Evolutionary conservation across 495 filamentous ascomycete genomes (phyloP), one percentile per base, ranked within the genome.

Genomic region (Aspergillus panamensis): DNA sequence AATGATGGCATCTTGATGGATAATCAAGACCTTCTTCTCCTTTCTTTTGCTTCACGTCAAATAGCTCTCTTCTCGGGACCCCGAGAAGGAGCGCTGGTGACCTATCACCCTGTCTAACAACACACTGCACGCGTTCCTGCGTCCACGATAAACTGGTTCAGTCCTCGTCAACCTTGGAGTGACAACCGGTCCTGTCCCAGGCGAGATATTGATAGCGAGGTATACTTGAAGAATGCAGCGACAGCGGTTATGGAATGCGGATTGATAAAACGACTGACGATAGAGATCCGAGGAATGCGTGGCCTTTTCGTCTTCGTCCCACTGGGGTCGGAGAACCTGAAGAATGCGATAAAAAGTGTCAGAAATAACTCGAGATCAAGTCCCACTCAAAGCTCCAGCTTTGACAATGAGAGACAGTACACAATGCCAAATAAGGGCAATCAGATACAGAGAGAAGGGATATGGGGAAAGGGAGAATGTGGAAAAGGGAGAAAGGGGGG

Each of bases 21-120:
- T 25, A 25, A 54, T 50, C 33, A 63, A 48, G 54, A 52, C 47
- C 55, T 49, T 37, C 39, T 56, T 39, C 35, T 21, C 51, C 55
- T 50, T 59, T 44, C 48, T 58, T 47, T 62, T 59, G 59, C 62
- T 37, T 59, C 44, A 55, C 53, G 44, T 61, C 57, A 51, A 58
- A 48, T 44, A 57, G 66, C 76, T 79, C 76, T 58, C 76, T 77
- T 71, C 76, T 75, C 76, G 74, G 69, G 12, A 29, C 71, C 62
- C 74, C 76, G 76, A 79, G 76, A 77, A 79, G 76, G 76, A 79
- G 76, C 62, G 25, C 57, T 32, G 16, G 33, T 16, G 1, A 30
- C 21, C 39, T 42, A 29, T 51, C 55, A 52, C 56, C 37, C 14
- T 48, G 29, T 17, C 40, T 16, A 51, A 51, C 45, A 31, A 35